Base-by-base conservation (phyloP, 805 yeast genomes). In the Debaryomyces tyrocola region DNA sequence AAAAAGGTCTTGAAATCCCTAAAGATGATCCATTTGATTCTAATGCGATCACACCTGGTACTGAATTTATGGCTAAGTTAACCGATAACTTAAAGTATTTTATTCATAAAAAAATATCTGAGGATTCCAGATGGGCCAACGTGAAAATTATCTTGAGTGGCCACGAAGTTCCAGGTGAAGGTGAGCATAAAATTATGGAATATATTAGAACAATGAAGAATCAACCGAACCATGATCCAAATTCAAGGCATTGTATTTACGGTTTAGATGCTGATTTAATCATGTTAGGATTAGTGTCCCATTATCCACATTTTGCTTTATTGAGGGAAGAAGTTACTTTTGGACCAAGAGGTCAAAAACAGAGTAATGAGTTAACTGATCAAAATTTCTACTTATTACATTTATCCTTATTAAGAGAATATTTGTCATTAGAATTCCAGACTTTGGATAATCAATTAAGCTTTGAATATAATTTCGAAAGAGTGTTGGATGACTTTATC, bases 151-250 rank as follows among this genome's bases (percentile, higher is more conserved):
- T 92, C 27, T 76, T 92, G 50, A 85, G 94, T 44, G 98, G 97
- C 33, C 97, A 90, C 59, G 96, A 91, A 65, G 97, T 89, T 15
- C 98, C 98, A 3, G 98, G 98, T 56, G 98, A 92, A 74, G 98
- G 98, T 69, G 98, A 92, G 70, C 98, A 92, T 70, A 92, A 92
- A 62, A 90, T 92, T 55, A 92, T 91, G 97, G 89, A 89, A 57
- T 90, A 81, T 58, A 90, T 92, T 53, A 83, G 97, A 69, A 71
- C 80, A 37, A 77, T 83, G 68, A 86, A 87, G 63, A 79, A 91
- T n/a, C 85, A 83, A 58, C 77, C 80, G 0, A 83, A 74, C 42
- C 88, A 87, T 60, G 77, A 89, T 60, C 82, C 90, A 41, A 88
- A 92, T 63, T 76, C 85, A 14, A 84, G 96, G 64, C 98, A 92